A percentile compares a stretch with the other conserved stretches of the same genome.
These are phyloP conservation scores for Baudoinia panamericana DNA, from an alignment of 495 filamentous ascomycete species.

Conservation along the genomic window DNA sequence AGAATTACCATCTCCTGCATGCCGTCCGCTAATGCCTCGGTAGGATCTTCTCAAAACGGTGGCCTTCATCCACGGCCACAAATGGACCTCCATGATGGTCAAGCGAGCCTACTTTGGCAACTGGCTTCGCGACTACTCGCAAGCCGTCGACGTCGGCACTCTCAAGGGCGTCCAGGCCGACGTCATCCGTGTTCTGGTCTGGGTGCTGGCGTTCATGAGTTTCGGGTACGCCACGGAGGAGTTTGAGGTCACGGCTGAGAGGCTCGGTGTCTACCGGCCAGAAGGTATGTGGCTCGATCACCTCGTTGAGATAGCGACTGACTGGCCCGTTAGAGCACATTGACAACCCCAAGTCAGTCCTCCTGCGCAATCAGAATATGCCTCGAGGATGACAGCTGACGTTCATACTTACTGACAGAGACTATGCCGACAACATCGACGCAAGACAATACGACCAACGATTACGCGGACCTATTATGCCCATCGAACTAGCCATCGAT, in stretches of 20 bases:
- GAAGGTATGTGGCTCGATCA: no score
- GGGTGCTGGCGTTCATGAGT: conserved; percentile 81
- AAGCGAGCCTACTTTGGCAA: conserved; percentile 48
- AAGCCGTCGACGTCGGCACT: conserved; percentile 85
- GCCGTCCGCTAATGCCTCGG: no score
- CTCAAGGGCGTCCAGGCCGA: conserved; percentile 78
- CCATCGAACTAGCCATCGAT: conserved; percentile 71
- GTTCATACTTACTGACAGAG: no score
- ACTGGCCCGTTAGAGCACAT: no score
- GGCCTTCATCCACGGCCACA: conserved; percentile 75
- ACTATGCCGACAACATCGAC: conserved; percentile 80
- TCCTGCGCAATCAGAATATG: no score
- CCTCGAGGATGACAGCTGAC: no score
- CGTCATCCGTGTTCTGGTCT: conserved; percentile 79
- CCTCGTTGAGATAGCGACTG: no score
- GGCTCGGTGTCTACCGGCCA: conserved; percentile 82
- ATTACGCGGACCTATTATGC: conserved; percentile 60
- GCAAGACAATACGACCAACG: conserved; percentile 75
- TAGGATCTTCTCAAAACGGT: conserved; percentile 83
- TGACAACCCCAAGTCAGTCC: conserved; percentile 56
- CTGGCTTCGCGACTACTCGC: conserved; percentile 47
- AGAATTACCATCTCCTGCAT: no score
- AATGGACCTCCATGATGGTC: conserved; percentile 86
- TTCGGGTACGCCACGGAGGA: conserved; percentile 96
- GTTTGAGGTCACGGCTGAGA: conserved; percentile 87